Base-by-base conservation (phyloP, 2,329 filamentous ascomycete species). In the Hyphodiscus sp. region DNA sequence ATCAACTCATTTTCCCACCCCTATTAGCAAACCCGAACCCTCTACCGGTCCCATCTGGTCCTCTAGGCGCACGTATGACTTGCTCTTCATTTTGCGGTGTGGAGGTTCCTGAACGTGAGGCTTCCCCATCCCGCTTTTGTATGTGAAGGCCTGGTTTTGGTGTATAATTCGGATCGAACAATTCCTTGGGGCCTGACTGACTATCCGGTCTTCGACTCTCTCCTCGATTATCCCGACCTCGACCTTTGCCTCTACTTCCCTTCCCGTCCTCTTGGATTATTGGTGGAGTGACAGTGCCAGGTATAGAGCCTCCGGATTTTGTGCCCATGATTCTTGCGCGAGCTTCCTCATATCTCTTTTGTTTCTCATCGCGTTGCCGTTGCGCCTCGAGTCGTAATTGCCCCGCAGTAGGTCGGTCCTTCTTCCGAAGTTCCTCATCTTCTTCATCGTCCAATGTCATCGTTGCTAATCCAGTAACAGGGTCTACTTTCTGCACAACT, bases 311-410 rank as follows among this genome's bases (percentile, higher is more conserved):
- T 1, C 83, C 80, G 0, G 84, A 79, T 8, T 74, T 73, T 33
- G 62, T 64, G 19, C 91, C 91, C 69, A 96, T 92, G 52, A 96
- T 85, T 68, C 91, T 87, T 63, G 92, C 89, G 29, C 92, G 80
- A 6, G 85, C 89, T 73, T 96, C 91, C 57, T 95, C 88, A 68
- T 96, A 96, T 56, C 87, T 87, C 53, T 84, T 84, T 73, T 95
- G 88, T 74, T 94, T 96, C 73, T 95, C 91, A 66, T 95, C 91
- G 10, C 84, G 81, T 63, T 95, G 89, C 47, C 81, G 79, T 67
- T 90, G 83, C 50, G 91, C 88, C 65, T 87, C 87, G 20, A 83
- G 81, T 57, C 87, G 83, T 33, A 91, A 80, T 73, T 96, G 87
- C 63, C 92, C 88, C 2, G 86, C 80, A 0, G 82, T 87, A 44